phyloP scores from a whole-genome alignment of 345 rosid genomes.

The Eucalyptus curtisii region DNA sequence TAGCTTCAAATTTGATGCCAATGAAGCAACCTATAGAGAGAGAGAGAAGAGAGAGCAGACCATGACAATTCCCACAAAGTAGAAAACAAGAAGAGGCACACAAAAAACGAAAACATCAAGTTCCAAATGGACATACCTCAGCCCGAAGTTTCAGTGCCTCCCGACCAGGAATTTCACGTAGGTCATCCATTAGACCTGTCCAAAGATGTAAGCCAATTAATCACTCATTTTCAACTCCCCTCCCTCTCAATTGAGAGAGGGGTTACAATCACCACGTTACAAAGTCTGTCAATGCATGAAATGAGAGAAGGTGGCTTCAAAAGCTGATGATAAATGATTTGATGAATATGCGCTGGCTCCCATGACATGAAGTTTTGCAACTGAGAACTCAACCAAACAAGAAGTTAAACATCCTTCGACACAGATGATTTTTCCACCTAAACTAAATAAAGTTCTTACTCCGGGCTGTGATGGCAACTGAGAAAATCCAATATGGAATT shows the following conservation, averaged over 20 bases:
- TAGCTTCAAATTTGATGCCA: conserved; percentile 53
- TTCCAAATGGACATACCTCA: conserved; percentile 35
- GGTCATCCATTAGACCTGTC: conserved; percentile 80
- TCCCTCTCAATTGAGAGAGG: not conserved
- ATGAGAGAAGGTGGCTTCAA: not conserved
- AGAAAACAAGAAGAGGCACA: not conserved
- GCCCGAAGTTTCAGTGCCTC: conserved; percentile 92
- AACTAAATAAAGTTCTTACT: not conserved
- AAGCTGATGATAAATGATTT: not conserved
- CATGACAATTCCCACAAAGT: not conserved
- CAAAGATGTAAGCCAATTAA: not conserved
- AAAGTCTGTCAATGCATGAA: not conserved
- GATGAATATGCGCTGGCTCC: not conserved
- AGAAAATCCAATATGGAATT: not conserved
- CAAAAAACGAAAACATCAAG: not conserved
- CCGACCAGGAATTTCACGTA: conserved; percentile 83
- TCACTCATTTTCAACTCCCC: not conserved
- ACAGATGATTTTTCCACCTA: not conserved
- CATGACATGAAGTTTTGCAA: not conserved
- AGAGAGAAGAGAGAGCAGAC: not conserved
- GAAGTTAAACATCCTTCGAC: not conserved
- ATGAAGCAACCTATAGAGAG: conserved; percentile 60
- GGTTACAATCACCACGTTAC: not conserved
- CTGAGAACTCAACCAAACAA: not conserved
- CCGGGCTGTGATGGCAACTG: not conserved